Evolutionary conservation across 2,329 filamentous ascomycete genomes (phyloP), one percentile per base, ranked within the genome.

Genomic region (Trichocomaceae sp.): DNA sequence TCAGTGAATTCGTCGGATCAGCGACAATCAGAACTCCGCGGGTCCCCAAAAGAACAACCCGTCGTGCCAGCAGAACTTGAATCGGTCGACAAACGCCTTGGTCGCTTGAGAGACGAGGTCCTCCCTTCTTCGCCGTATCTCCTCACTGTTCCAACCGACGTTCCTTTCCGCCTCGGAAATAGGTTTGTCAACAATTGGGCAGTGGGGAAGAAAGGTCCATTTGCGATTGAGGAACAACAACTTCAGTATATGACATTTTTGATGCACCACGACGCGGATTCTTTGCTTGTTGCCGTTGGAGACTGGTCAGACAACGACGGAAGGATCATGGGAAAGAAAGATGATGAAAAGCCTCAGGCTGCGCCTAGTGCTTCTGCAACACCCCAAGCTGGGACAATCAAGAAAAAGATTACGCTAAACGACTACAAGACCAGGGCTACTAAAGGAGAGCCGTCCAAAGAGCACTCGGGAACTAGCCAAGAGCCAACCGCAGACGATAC

Each of bases 181-280:
- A 71, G 71, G 41, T 69, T 72, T 58, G 65, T 72, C 57, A 74
- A 70, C 61, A 72, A 75, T 61, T 78, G 76, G 75, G 72, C 73
- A 57, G 70, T 75, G 59, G 71, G 72, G 54, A 64, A 71, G 64
- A 73, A 78, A 54, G 77, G 77, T 2, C 77, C 81, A 3, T 85
- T 84, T 66, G 68, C 71, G 50, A 68, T 67, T 17, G 71, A 78
- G 59, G 83, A 85, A 66, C 77, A 83, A 62, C 73, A 77, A 61
- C 72, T 83, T 51, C 83, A 85, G 64, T 85, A 85, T 66, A 75
- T 82, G 72, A 84, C 81, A 55, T 84, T 82, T 60, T 69, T 81
- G 52, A 79, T 78, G 54, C 80, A 82, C 64, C 79, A 83, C 63
- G 76, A 76, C 33, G 77, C 77, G 57, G 77, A 80, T 60, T 76